A percentile compares a stretch with the other conserved stretches of the same genome.
Conservation (phyloP, 352 stramenopile species). For the Thalassiosira mediterranea region DNA sequence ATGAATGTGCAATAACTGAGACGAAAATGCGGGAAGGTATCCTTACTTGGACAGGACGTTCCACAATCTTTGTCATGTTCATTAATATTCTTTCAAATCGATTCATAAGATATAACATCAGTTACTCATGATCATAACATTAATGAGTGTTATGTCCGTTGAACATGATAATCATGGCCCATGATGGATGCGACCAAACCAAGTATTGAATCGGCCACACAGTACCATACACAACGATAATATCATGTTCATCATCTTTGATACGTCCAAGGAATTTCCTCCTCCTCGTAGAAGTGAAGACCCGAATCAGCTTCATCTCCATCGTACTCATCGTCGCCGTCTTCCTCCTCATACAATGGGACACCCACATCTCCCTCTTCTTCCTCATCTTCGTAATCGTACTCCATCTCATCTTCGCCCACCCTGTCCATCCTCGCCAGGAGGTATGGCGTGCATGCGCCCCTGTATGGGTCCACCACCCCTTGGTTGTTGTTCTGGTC, state of each 20-base stretch:
- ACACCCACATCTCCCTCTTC: background rate
- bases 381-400: background rate
- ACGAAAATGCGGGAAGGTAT: no score
- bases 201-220: no score
- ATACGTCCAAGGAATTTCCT: constrained; percentile 60
- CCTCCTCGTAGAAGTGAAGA: constrained; percentile 62
- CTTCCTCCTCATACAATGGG: no score
- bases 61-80: no score
- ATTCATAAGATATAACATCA: background rate
- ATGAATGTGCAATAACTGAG: no score
- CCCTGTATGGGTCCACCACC: constrained; percentile 42
- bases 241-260: background rate
- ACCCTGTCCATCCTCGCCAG: constrained; percentile 57
- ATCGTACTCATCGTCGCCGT: background rate
- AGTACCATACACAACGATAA: background rate
- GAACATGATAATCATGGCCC: no score
- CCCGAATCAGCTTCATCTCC: constrained; percentile 13
- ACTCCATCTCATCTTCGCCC: constrained; percentile 16
- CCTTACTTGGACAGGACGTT: no score
- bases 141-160: no score
- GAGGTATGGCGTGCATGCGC: constrained; percentile 63
- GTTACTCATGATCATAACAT: background rate
- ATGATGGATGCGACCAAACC: no score
- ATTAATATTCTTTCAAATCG: no score
- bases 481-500: constrained; percentile 81